Percentiles rank a stretch among this genome's conserved stretches.
phyloP scores from a whole-genome alignment of 1,284 basidiomycete species.

The Austroboletus novae-zelandiae region DNA sequence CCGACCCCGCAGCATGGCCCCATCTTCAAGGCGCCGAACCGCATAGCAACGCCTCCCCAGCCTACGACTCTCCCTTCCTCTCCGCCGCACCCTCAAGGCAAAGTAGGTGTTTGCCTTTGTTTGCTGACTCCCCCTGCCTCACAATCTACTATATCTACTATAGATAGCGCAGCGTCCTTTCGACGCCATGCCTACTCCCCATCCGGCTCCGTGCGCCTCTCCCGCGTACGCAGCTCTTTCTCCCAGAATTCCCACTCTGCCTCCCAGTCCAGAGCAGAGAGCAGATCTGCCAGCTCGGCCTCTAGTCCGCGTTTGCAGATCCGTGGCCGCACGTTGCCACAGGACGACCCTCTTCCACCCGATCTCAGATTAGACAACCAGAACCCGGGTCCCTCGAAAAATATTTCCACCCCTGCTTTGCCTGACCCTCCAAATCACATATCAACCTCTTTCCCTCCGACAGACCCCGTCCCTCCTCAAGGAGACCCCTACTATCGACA shows the following conservation, averaged over 20 bases:
- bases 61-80: slow-evolving; percentile 36
- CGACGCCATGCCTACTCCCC: slow-evolving; percentile 24
- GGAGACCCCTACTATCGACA: slow-evolving; percentile 20
- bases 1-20: slow-evolving; percentile 31
- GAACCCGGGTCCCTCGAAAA: slow-evolving; percentile 12
- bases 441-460: slow-evolving; percentile 14
- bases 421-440: slow-evolving; percentile 15
- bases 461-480: slow-evolving; percentile 10
- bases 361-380: slow-evolving; percentile 28
- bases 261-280: slow-evolving; percentile 41
- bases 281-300: slow-evolving; percentile 41
- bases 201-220: slow-evolving; percentile 29
- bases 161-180: slow-evolving; percentile 28
- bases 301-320: slow-evolving; percentile 41
- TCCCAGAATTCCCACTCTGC: slow-evolving; percentile 32
- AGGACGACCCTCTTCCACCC: slow-evolving; percentile 19
- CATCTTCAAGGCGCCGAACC: slow-evolving; percentile 15
- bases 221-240: slow-evolving; percentile 34
- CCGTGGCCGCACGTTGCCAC: slow-evolving; percentile 31
- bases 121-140: slow-evolving; percentile 5
- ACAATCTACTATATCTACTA: slow-evolving; percentile 3
- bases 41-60: slow-evolving; percentile 44
- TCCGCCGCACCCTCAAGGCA: slow-evolving; percentile 39
- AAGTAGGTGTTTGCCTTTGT: slow-evolving; percentile 42
- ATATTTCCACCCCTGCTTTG: slow-evolving; percentile 19